Evolutionary conservation across 208 protist species (phyloP).

Genomic region (Spongospora subterranea): DNA sequence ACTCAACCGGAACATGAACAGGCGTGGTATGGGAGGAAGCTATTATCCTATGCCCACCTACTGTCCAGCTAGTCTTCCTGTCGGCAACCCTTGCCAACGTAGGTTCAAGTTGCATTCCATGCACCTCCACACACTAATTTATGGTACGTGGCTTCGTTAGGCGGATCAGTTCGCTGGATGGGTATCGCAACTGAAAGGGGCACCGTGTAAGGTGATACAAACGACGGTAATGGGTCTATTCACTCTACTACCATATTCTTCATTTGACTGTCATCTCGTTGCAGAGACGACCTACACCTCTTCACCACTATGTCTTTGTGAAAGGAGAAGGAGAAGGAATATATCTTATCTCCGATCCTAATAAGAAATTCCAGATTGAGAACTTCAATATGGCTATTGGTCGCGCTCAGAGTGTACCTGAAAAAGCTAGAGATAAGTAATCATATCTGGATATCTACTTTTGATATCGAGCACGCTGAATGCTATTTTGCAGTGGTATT

Average conservation of each 20-base stretch:
- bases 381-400: slow-evolving; percentile 92
- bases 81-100: slow-evolving; percentile 99
- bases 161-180: slow-evolving; percentile 97
- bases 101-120: not conserved
- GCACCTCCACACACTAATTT: not conserved
- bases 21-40: slow-evolving; percentile 99
- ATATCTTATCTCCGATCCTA: slow-evolving; percentile 92
- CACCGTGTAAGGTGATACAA: slow-evolving; percentile 97
- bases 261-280: not conserved
- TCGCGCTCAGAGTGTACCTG: not conserved
- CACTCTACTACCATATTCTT: not conserved
- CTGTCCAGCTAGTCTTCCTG: slow-evolving; percentile 98
- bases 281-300: slow-evolving; percentile 89
- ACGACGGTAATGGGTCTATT: slow-evolving; percentile 92
- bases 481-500: not conserved
- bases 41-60: slow-evolving; percentile 94
- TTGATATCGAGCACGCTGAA: not conserved
- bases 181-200: slow-evolving; percentile 85
- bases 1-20: not conserved
- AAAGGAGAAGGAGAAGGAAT: slow-evolving; percentile 90
- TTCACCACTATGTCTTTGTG: slow-evolving; percentile 97
- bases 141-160: too few relatives aligned
- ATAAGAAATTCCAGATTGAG: slow-evolving; percentile 80
- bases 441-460: not conserved
- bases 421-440: not conserved